phyloP scores from a whole-genome alignment of 192 early-diverging fungal species.

The Diversispora epigaea region DNA sequence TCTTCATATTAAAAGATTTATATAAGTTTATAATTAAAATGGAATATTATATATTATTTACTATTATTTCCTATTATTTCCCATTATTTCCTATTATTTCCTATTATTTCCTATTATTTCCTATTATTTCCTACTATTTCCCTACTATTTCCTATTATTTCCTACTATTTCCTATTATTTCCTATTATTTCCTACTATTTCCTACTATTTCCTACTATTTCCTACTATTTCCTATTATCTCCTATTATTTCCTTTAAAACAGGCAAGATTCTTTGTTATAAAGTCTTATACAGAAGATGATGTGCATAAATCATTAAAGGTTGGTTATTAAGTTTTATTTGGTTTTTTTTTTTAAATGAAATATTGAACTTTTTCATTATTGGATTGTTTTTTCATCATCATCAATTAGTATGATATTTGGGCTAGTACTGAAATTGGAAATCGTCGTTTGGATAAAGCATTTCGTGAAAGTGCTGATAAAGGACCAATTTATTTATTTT shows the following conservation, averaged over 20 bases:
- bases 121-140: background rate
- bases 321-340: background rate
- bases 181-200: no score
- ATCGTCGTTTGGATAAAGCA: constrained; percentile 53
- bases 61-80: no score
- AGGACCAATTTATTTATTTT: constrained; percentile 52
- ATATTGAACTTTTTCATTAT: background rate
- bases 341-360: background rate
- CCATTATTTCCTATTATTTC: background rate
- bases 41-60: no score
- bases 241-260: background rate
- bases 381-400: background rate
- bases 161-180: background rate
- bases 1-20: background rate
- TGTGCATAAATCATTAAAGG: constrained; percentile 42
- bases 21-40: no score
- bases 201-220: background rate
- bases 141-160: background rate
- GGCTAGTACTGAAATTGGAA: constrained; percentile 59
- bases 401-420: constrained; percentile 47
- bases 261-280: constrained; percentile 58
- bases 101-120: background rate
- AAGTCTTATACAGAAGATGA: constrained; percentile 57
- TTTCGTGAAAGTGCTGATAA: constrained; percentile 37
- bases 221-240: background rate